These are phyloP conservation scores for Lasiodiplodia theobromae DNA, from an alignment of 2,329 filamentous ascomycete species.

Conservation along the genomic window DNA sequence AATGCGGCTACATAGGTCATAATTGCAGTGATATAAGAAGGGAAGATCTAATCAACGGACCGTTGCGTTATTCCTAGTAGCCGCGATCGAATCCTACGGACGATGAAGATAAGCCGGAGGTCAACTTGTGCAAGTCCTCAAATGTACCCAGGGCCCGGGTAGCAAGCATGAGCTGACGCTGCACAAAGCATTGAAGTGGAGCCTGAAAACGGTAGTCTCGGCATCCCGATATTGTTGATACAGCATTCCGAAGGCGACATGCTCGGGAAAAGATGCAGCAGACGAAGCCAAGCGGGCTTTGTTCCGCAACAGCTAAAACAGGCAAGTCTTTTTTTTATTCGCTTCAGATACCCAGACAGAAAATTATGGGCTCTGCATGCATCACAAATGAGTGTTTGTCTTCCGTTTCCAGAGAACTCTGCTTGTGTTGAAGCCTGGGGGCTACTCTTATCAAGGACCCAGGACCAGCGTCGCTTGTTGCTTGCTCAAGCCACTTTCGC, in stretches of 20 bases:
- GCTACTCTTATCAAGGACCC: constrained; percentile 1
- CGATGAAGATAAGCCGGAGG: not conserved
- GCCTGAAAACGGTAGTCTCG: not conserved
- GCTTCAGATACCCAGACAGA: not conserved
- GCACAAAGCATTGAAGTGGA: not conserved
- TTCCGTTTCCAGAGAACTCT: not conserved
- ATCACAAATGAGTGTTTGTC: not conserved
- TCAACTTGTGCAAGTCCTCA: not conserved
- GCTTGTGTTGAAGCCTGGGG: not conserved
- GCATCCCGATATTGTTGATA: not conserved
- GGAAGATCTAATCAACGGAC: not conserved
- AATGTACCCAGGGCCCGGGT: not conserved
- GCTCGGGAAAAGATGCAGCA: not conserved
- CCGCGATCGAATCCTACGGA: not conserved
- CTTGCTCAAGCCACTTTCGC: constrained; percentile 7
- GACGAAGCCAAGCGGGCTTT: not conserved
- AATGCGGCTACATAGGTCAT: not conserved
- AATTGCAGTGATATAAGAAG: not conserved
- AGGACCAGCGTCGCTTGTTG: constrained; percentile 5
- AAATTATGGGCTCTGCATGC: not conserved
- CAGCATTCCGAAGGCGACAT: not conserved
- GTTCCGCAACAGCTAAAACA: not conserved
- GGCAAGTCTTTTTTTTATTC: not conserved
- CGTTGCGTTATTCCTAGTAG: not conserved
- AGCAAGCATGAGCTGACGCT: not conserved